A percentile compares a stretch with the other conserved stretches of the same genome.
Conservation (phyloP, 2,329 filamentous ascomycete genomes). For the Macrophomina phaseolina region DNA sequence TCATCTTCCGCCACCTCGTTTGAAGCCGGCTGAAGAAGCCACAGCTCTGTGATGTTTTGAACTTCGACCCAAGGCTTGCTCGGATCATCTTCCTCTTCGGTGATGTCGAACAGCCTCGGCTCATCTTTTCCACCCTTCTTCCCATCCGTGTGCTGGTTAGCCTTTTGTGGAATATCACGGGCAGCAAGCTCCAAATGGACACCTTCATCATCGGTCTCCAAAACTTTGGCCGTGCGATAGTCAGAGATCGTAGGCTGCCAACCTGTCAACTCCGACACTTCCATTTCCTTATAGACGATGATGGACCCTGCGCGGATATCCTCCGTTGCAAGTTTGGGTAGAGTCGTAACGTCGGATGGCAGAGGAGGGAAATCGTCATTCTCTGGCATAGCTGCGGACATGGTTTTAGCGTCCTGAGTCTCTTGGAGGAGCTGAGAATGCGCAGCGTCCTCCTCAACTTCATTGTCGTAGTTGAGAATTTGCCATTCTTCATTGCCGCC, state of each 20-base stretch:
- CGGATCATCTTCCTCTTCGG: conserved; percentile 5
- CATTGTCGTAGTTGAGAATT: conserved; percentile 41
- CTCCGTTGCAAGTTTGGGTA: conserved; percentile 58
- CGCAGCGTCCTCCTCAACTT: conserved; percentile 35
- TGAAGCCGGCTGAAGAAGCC: conserved; percentile 1
- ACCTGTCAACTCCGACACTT: conserved; percentile 65
- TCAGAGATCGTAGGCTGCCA: conserved; percentile 62
- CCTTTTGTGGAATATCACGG: conserved; percentile 2
- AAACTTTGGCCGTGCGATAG: conserved; percentile 12
- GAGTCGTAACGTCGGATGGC: conserved; percentile 61
- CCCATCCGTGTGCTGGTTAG: not conserved
- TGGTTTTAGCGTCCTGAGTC: conserved; percentile 30
- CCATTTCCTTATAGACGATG: conserved; percentile 71
- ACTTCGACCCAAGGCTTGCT: conserved; percentile 14
- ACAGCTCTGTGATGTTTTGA: not conserved
- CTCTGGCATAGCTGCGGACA: conserved; percentile 30
- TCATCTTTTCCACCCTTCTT: not conserved
- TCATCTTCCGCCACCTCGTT: not conserved
- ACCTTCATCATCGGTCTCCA: conserved; percentile 9
- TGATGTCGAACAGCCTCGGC: not conserved
- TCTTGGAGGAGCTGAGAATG: conserved; percentile 37
- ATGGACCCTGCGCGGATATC: conserved; percentile 65
- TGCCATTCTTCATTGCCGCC: conserved; percentile 31
- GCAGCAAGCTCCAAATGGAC: conserved; percentile 8
- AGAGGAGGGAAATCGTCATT: conserved; percentile 67